Evolutionary conservation across 352 stramenopile genomes (phyloP).

Genomic region (Phytophthora pseudosyringae): DNA sequence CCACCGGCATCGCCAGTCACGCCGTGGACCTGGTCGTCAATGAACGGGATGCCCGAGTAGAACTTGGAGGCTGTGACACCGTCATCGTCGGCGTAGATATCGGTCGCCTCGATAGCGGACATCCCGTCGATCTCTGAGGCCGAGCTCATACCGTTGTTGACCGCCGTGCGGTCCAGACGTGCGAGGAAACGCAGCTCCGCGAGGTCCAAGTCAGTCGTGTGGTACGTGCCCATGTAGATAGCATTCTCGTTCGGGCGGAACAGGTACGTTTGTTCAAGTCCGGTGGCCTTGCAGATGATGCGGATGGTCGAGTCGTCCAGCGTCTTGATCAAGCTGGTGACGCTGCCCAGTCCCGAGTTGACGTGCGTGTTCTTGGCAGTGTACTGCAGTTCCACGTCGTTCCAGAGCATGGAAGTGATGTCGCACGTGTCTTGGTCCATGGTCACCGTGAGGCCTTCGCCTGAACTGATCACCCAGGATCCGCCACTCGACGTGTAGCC

Average conservation of each 20-base stretch:
- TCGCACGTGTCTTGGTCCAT: slow-evolving; percentile 50
- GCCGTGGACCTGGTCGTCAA: slow-evolving; percentile 50
- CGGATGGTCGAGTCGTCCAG: slow-evolving; percentile 50
- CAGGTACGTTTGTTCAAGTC: slow-evolving; percentile 56
- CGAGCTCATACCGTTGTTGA: slow-evolving; percentile 41
- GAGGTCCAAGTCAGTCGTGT: slow-evolving; percentile 41
- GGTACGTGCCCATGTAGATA: slow-evolving; percentile 68
- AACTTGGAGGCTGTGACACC: slow-evolving; percentile 49
- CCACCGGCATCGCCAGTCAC: slow-evolving; percentile 46
- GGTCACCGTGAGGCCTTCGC: slow-evolving; percentile 44
- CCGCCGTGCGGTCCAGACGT: slow-evolving; percentile 41
- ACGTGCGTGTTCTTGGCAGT: slow-evolving; percentile 51
- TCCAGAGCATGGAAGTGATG: slow-evolving; percentile 60
- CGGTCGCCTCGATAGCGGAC: slow-evolving; percentile 47
- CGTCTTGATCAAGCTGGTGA: slow-evolving; percentile 44
- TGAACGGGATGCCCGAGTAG: slow-evolving; percentile 52
- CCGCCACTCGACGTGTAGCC: slow-evolving; percentile 40
- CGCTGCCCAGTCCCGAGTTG: slow-evolving; percentile 55
- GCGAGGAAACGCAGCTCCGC: slow-evolving; percentile 58
- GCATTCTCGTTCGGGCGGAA: slow-evolving; percentile 56
- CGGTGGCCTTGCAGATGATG: slow-evolving; percentile 43
- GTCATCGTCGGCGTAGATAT: slow-evolving; percentile 44
- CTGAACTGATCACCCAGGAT: slow-evolving; percentile 51
- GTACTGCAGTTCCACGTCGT: slow-evolving; percentile 56
- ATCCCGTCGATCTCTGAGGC: slow-evolving; percentile 45